Evolutionary conservation across 768 basidiomycete species (phyloP).

Genomic region (Rossbeevera mucosa): DNA sequence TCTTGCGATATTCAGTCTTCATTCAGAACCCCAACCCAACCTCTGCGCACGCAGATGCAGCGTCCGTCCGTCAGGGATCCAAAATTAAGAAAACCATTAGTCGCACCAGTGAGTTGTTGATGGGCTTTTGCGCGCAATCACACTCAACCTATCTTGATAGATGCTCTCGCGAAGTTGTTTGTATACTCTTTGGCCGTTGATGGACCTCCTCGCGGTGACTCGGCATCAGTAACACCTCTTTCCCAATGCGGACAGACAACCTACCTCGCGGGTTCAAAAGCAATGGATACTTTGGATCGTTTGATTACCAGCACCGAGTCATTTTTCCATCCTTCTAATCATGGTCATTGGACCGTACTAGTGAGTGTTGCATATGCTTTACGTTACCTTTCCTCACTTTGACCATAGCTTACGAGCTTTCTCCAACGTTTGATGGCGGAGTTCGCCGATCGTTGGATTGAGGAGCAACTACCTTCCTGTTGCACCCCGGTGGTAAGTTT

Average conservation of each 20-base stretch:
- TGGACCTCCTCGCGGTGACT: slow-evolving; percentile 50
- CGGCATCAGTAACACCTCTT: slow-evolving; percentile 57
- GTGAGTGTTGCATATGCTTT: slow-evolving; percentile 8
- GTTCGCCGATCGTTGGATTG: slow-evolving; percentile 73
- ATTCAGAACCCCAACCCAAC: slow-evolving; percentile 59
- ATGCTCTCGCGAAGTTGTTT: slow-evolving; percentile 76
- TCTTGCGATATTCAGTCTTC: not conserved
- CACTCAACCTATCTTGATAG: slow-evolving; percentile 32
- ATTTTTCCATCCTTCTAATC: slow-evolving; percentile 94
- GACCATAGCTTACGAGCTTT: slow-evolving; percentile 67
- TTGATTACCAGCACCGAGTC: slow-evolving; percentile 89
- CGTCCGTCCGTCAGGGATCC: slow-evolving; percentile 50
- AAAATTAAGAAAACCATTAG: slow-evolving; percentile 69
- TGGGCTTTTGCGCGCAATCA: not conserved
- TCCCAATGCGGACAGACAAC: slow-evolving; percentile 49
- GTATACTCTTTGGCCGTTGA: slow-evolving; percentile 90
- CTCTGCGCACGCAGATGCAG: slow-evolving; percentile 62
- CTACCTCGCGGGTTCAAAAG: slow-evolving; percentile 78
- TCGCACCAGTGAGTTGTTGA: slow-evolving; percentile 44
- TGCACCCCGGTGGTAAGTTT: slow-evolving; percentile 64
- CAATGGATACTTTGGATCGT: slow-evolving; percentile 82
- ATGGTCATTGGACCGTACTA: slow-evolving; percentile 69
- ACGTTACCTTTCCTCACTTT: slow-evolving; percentile 8
- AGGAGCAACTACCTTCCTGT: slow-evolving; percentile 74
- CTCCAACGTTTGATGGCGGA: slow-evolving; percentile 70